phyloP scores from a whole-genome alignment of 768 basidiomycete species.

The Russula olivacea region DNA sequence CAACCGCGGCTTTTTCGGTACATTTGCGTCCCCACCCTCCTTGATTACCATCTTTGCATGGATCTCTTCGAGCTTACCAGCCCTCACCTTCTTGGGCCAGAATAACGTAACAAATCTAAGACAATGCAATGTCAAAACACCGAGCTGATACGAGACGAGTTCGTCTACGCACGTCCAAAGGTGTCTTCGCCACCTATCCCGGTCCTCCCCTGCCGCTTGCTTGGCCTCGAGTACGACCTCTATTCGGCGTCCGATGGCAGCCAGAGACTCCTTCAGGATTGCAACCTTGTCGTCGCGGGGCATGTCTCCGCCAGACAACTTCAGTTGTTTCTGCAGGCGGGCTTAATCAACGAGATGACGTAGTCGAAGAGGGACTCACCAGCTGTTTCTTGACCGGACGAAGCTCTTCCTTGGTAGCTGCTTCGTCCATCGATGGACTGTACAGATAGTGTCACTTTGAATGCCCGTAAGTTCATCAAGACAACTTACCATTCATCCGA shows the following conservation, averaged over 20 bases:
- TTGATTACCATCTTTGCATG: slow-evolving; percentile 96
- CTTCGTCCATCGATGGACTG: slow-evolving; percentile 95
- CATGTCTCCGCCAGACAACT: slow-evolving; percentile 88
- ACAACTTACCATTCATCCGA: slow-evolving; percentile 79
- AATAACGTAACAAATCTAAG: slow-evolving; percentile 88
- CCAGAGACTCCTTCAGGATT: slow-evolving; percentile 90
- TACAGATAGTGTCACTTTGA: slow-evolving; percentile 15
- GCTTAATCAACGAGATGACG: slow-evolving; percentile 8
- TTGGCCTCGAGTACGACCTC: slow-evolving; percentile 75
- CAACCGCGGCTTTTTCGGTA: slow-evolving; percentile 55
- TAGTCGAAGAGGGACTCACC: slow-evolving; percentile 40
- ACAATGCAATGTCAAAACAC: slow-evolving; percentile 9
- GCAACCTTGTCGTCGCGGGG: slow-evolving; percentile 94
- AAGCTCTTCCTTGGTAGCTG: slow-evolving; percentile 86
- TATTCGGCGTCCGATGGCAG: slow-evolving; percentile 89
- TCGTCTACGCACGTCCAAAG: slow-evolving; percentile 82
- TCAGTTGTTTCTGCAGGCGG: slow-evolving; percentile 77
- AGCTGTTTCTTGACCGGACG: slow-evolving; percentile 96
- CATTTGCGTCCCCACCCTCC: slow-evolving; percentile 50
- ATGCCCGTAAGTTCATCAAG: slow-evolving; percentile 1
- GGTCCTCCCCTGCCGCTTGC: slow-evolving; percentile 72
- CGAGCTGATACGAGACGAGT: neutral
- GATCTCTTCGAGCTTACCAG: slow-evolving; percentile 88
- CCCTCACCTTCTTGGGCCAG: slow-evolving; percentile 97
- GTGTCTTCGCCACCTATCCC: slow-evolving; percentile 84